Base-by-base conservation (phyloP, 1,139 yeast species). In the Casaregolazyma lundiana region DNA sequence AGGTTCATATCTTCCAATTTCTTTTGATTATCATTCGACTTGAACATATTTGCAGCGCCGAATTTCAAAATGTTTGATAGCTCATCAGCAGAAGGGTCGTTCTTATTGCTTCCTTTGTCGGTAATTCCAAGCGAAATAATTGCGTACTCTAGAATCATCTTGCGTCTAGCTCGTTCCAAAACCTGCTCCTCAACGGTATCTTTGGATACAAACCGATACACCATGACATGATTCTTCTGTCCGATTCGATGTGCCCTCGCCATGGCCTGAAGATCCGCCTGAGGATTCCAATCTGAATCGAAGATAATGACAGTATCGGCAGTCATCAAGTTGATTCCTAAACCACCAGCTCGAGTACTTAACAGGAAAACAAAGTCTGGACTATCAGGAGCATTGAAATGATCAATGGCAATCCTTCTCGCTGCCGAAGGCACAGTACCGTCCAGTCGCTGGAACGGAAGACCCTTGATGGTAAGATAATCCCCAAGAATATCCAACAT, bases 241-340 rank as follows among this genome's bases (percentile, higher is more conserved):
- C 99, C 99, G 62, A 92, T 92, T 73, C 99, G 82, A 69, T 92
- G 99, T 2, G 98, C 99, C 69, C 99, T 81, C 0, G 98, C 99
- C 99, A 94, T 94, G 3, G 98, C 98, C 68, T 92, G 97, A 57
- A 90, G 71, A 75, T 90, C 98, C 1, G 97, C 97, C 67, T 92
- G 97, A 1, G 97, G 97, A 62, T 92, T 92, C 99, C 99, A 92
- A 70, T 92, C 99, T 9, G 96, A 86, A 68, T 92, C 99, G 68
- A 92, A 92, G 38, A 92, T 89, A 57, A 92, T 87, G 30, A 92
- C 99, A 3, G 98, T 92, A 62, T 92, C 99, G 3, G 99, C 98
- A 4, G 98, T 92, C 97, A 90, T 92, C 63, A 94, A 75, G 64
- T 92, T 92, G 63, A 92, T 94, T 66, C 99, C 99, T 53, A 92